Conservation (phyloP, 805 yeast genomes). For the Aciculoconidium aculeatum region DNA sequence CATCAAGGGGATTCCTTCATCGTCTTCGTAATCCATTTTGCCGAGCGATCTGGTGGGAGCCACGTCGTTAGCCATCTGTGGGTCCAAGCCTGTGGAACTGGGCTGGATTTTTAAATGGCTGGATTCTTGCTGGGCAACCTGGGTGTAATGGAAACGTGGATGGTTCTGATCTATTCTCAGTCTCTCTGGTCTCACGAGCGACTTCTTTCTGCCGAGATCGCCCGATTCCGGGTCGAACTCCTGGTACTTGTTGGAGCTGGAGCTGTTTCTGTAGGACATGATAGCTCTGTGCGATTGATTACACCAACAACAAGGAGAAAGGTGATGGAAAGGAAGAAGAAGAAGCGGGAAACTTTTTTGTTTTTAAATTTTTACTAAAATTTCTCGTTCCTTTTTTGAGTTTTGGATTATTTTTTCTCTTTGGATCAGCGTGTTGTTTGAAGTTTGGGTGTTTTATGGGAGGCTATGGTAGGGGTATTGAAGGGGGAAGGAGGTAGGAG, state of each 20-base stretch:
- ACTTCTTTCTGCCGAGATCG: conserved; percentile 46
- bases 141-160: conserved; percentile 74
- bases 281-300: neutral
- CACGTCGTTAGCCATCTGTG: conserved; percentile 21
- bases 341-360: no score
- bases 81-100: conserved; percentile 68
- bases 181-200: conserved; percentile 83
- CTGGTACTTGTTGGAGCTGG: conserved; percentile 21
- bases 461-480: no score
- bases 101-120: conserved; percentile 61
- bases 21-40: conserved; percentile 12
- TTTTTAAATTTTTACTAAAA: no score
- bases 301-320: no score
- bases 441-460: no score
- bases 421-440: no score
- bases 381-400: no score
- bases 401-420: no score
- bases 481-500: no score
- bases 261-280: conserved; percentile 29
- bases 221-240: conserved; percentile 41
- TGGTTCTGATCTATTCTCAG: conserved; percentile 58
- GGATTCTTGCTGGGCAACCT: conserved; percentile 61
- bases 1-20: conserved; percentile 41
- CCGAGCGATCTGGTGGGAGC: conserved; percentile 8
- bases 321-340: no score